Evolutionary conservation across 495 filamentous ascomycete species (phyloP).

Genomic region (Penicillium odoratum): DNA sequence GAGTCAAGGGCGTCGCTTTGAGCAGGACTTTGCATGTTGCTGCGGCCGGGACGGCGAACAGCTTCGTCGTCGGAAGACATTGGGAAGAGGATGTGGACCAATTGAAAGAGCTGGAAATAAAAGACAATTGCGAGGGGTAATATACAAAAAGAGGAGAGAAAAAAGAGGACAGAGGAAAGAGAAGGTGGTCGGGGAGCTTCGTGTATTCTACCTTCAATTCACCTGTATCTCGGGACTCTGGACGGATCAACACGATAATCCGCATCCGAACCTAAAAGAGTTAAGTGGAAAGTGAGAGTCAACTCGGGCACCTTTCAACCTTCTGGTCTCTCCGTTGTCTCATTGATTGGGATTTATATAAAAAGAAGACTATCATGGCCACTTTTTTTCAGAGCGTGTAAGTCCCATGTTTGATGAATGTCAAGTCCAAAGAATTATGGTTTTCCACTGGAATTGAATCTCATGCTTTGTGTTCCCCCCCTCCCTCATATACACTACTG

Average conservation of each 20-base stretch:
- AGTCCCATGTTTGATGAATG: conserved; percentile 34
- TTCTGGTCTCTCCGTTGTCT: conserved; percentile 12
- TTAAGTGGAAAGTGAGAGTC: conserved; percentile 11
- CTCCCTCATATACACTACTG: conserved; percentile 6
- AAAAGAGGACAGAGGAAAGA: neutral
- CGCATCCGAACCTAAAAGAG: conserved; percentile 12
- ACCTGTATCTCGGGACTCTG: conserved; percentile 1
- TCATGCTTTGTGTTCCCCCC: conserved; percentile 4
- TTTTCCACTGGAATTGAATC: conserved; percentile 5
- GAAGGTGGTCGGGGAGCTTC: conserved; percentile 10
- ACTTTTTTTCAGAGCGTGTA: conserved; percentile 81
- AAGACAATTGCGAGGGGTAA: neutral
- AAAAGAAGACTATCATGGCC: conserved; percentile 52
- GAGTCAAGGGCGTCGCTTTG: conserved; percentile 30
- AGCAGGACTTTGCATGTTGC: conserved; percentile 32
- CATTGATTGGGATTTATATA: conserved; percentile 1
- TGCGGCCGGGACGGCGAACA: conserved; percentile 42
- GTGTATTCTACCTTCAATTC: neutral
- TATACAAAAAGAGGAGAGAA: conserved; percentile 1
- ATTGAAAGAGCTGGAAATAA: neutral
- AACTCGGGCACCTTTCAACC: conserved; percentile 17
- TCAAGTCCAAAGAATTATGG: neutral
- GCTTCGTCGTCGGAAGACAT: conserved; percentile 46
- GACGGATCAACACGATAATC: conserved; percentile 20
- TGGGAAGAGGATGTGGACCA: neutral